A percentile compares a stretch with the other conserved stretches of the same genome.
These are phyloP conservation scores for Grigorovia jiainica DNA, from an alignment of 805 yeast genomes.

Conservation along the genomic window DNA sequence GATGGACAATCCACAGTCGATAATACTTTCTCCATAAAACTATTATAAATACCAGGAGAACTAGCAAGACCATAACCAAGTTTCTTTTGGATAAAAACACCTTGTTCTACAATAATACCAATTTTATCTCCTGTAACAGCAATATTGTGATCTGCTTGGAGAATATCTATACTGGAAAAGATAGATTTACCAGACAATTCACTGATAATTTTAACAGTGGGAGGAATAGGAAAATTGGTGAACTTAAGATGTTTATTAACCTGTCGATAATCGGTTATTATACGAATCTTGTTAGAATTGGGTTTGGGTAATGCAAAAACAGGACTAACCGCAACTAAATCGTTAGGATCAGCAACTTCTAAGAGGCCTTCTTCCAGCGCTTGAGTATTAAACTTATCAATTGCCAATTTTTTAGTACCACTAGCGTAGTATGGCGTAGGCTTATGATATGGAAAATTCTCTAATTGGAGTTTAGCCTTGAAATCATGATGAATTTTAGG, in stretches of 20 bases:
- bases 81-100: constrained; percentile 2
- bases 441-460: constrained; percentile 1
- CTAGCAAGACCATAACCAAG: constrained; percentile 3
- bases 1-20: background rate
- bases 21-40: constrained; percentile 2
- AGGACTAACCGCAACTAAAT: constrained; percentile 5
- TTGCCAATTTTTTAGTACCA: background rate
- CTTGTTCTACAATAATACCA: constrained; percentile 4
- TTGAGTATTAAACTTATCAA: constrained; percentile 1
- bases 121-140: constrained; percentile 4
- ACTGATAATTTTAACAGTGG: constrained; percentile 2
- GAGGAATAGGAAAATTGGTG: constrained; percentile 5
- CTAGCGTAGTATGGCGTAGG: constrained; percentile 5
- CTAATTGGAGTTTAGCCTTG: no score
- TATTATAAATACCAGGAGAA: constrained; percentile 4
- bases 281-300: background rate
- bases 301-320: constrained; percentile 3
- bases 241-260: constrained; percentile 3
- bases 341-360: background rate
- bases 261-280: constrained; percentile 4
- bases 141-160: constrained; percentile 7
- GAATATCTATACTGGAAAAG: constrained; percentile 6
- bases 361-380: constrained; percentile 1
- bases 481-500: no score
- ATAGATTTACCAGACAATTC: constrained; percentile 2